A percentile compares a stretch with the other conserved stretches of the same genome.
These are phyloP conservation scores for Apiotrichum siamense DNA, from an alignment of 1,284 basidiomycete genomes.

Conservation along the genomic window DNA sequence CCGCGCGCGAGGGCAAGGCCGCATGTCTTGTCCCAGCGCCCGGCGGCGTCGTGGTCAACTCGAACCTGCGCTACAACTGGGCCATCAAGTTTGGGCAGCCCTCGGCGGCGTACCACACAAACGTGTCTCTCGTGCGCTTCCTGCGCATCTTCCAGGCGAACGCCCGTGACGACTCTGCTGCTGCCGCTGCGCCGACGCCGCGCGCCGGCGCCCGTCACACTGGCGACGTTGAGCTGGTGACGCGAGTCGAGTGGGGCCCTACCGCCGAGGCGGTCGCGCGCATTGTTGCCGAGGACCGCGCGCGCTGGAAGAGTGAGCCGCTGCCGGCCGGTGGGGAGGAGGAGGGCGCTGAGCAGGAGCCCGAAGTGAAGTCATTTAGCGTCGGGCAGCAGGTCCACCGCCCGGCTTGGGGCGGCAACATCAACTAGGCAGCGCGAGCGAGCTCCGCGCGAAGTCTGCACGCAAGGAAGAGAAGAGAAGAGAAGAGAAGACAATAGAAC, in stretches of 20 bases:
- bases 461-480: neutral
- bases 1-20: constrained; percentile 13
- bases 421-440: neutral
- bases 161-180: constrained; percentile 11
- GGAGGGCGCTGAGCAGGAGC: constrained; percentile 5
- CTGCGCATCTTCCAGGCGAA: constrained; percentile 28
- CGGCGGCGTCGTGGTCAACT: constrained; percentile 22
- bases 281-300: constrained; percentile 13
- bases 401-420: constrained; percentile 4
- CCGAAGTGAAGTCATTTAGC: constrained; percentile 4
- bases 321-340: neutral
- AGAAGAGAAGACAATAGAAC: too few species aligned
- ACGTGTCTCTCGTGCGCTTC: constrained; percentile 15
- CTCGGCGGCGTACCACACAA: constrained; percentile 19
- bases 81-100: constrained; percentile 23
- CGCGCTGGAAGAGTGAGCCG: constrained; percentile 6
- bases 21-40: constrained; percentile 18
- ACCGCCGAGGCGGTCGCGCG: constrained; percentile 9
- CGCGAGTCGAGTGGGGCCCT: constrained; percentile 11
- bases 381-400: constrained; percentile 1
- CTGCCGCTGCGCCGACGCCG: too few species aligned
- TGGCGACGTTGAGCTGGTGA: constrained; percentile 14
- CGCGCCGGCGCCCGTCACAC: too few species aligned
- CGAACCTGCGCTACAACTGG: constrained; percentile 29
- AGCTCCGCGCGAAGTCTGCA: neutral